Conservation (phyloP, 108 stramenopile genomes). For the Cyclotella atomus region DNA sequence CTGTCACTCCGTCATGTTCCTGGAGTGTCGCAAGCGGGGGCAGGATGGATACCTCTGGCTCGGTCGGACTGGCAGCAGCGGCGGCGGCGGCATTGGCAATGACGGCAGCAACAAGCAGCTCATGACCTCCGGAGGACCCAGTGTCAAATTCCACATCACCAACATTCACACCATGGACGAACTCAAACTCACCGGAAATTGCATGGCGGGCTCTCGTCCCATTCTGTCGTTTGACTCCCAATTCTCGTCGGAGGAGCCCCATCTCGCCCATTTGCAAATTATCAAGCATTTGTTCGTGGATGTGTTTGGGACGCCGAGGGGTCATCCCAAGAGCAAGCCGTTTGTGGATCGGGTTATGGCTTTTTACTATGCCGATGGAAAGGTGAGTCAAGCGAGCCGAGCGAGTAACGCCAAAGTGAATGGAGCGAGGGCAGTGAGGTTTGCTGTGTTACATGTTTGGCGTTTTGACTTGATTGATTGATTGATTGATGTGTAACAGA, state of each 20-base stretch:
- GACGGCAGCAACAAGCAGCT: conserved; percentile 21
- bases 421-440: too few relatives aligned
- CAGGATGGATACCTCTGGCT: conserved; percentile 98
- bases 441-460: too few relatives aligned
- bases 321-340: conserved; percentile 99
- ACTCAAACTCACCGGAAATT: conserved; percentile 96
- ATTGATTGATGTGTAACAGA: too few relatives aligned
- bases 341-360: conserved; percentile 98
- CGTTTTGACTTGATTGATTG: too few relatives aligned
- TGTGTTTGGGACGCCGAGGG: conserved; percentile 95
- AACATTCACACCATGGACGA: conserved; percentile 99
- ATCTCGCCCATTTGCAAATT: conserved; percentile 69
- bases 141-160: conserved; percentile 93
- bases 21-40: conserved; percentile 94
- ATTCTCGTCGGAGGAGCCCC: conserved; percentile 49
- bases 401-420: too few relatives aligned
- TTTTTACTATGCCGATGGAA: conserved; percentile 94
- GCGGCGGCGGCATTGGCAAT: not conserved
- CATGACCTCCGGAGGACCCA: conserved; percentile 83
- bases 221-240: conserved; percentile 92
- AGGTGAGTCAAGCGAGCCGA: conserved; percentile 61
- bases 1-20: conserved; percentile 93
- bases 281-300: conserved; percentile 95
- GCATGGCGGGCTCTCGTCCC: conserved; percentile 95
- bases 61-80: conserved; percentile 64